These are phyloP conservation scores for Aureobasidium mangrovei DNA, from an alignment of 2,329 filamentous ascomycete genomes.

Conservation along the genomic window DNA sequence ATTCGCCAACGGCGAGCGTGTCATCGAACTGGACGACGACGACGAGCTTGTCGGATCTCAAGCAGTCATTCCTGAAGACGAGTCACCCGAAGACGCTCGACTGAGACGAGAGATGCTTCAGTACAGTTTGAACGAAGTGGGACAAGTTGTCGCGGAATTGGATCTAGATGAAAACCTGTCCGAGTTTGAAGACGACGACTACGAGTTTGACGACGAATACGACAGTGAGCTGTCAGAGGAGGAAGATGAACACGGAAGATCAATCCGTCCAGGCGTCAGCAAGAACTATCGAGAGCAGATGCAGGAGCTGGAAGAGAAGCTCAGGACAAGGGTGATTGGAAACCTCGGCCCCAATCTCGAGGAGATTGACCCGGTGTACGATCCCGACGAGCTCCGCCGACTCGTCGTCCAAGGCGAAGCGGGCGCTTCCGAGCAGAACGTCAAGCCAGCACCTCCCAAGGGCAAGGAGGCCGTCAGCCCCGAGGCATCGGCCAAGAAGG, in stretches of 20 bases:
- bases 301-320: conserved; percentile 71
- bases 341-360: conserved; percentile 46
- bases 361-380: conserved; percentile 26
- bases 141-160: conserved; percentile 84
- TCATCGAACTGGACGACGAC: conserved; percentile 37
- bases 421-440: conserved; percentile 16
- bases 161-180: conserved; percentile 61
- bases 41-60: conserved; percentile 32
- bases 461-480: conserved; percentile 2
- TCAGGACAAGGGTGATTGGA: conserved; percentile 52
- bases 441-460: conserved; percentile 15
- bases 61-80: conserved; percentile 60
- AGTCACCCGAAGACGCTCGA: conserved; percentile 70
- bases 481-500: conserved; percentile 45
- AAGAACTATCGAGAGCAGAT: conserved; percentile 74
- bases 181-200: conserved; percentile 44
- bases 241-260: conserved; percentile 69
- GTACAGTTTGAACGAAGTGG: conserved; percentile 81
- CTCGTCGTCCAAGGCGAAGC: conserved; percentile 39
- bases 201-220: conserved; percentile 36
- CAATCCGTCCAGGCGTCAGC: conserved; percentile 56
- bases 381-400: conserved; percentile 46
- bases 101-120: conserved; percentile 81
- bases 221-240: conserved; percentile 48
- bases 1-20: conserved; percentile 25